Evolutionary conservation across 805 yeast genomes (phyloP).

Genomic region (Teunomyces aglyptinius): DNA sequence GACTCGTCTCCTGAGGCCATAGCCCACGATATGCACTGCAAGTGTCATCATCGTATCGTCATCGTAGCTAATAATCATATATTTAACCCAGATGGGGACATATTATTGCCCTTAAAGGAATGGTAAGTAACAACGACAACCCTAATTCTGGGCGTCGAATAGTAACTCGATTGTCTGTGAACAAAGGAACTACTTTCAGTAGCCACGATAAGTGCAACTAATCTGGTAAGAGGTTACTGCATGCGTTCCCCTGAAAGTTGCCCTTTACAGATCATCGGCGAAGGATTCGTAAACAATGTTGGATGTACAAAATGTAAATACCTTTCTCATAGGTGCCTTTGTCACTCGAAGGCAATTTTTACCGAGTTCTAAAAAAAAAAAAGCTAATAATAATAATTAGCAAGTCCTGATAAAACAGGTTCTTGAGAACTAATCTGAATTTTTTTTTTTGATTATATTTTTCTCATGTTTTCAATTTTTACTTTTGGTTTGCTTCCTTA

Average conservation of each 20-base stretch:
- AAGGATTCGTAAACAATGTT: slow-evolving; percentile 2
- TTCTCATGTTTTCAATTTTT: too few relatives aligned
- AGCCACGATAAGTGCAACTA: not conserved
- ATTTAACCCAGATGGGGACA: not conserved
- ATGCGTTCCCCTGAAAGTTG: not conserved
- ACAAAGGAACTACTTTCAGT: not conserved
- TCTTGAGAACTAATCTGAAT: not conserved
- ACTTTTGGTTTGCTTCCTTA: not conserved
- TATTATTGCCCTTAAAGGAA: not conserved
- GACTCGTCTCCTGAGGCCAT: not conserved
- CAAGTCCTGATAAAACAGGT: not conserved
- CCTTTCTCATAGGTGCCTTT: not conserved
- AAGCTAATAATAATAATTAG: not conserved
- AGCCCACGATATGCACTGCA: not conserved
- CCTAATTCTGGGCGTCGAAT: not conserved
- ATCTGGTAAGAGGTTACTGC: not conserved
- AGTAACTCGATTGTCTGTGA: not conserved
- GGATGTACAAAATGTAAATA: not conserved
- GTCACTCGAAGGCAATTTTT: not conserved
- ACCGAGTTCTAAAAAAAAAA: not conserved
- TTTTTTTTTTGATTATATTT: too few relatives aligned
- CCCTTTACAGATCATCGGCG: slow-evolving; percentile 1
- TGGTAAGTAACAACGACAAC: not conserved
- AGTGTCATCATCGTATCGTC: not conserved
- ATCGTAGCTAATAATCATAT: not conserved